These are phyloP conservation scores for Rutstroemia sp. DNA, from an alignment of 2,329 filamentous ascomycete species.

Conservation along the genomic window DNA sequence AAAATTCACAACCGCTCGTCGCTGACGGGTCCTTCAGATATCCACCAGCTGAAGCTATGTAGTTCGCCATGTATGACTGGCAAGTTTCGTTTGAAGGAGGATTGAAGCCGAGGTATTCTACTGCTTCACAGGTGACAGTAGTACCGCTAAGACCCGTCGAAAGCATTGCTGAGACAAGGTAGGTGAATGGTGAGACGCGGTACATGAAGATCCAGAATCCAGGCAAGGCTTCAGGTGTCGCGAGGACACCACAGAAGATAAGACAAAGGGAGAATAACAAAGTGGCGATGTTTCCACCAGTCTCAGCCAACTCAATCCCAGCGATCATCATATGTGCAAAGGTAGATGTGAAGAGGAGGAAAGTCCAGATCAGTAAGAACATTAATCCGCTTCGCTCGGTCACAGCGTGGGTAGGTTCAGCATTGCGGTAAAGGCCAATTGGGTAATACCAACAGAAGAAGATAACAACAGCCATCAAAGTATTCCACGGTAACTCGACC, in stretches of 20 bases:
- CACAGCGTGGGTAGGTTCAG: slow-evolving; percentile 49
- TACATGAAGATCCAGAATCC: slow-evolving; percentile 84
- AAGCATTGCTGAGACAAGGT: slow-evolving; percentile 67
- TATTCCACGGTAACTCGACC: slow-evolving; percentile 80
- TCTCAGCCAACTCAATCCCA: slow-evolving; percentile 67
- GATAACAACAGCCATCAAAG: slow-evolving; percentile 65
- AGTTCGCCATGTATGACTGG: slow-evolving; percentile 46
- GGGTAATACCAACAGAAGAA: slow-evolving; percentile 84
- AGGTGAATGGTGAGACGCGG: slow-evolving; percentile 73
- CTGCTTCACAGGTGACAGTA: slow-evolving; percentile 51
- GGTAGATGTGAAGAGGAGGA: slow-evolving; percentile 74
- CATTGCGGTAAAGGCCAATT: slow-evolving; percentile 68
- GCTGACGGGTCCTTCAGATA: slow-evolving; percentile 48
- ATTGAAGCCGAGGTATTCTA: slow-evolving; percentile 41
- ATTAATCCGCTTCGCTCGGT: slow-evolving; percentile 67
- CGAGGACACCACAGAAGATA: slow-evolving; percentile 70
- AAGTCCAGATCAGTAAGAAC: slow-evolving; percentile 68
- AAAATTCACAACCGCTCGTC: slow-evolving; percentile 49
- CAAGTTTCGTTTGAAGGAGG: slow-evolving; percentile 46
- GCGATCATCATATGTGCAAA: slow-evolving; percentile 76
- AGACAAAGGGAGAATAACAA: slow-evolving; percentile 65
- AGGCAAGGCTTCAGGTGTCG: slow-evolving; percentile 53
- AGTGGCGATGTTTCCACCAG: slow-evolving; percentile 68
- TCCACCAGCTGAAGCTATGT: slow-evolving; percentile 39
- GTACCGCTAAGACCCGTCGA: slow-evolving; percentile 62